Percentiles rank a stretch among this genome's conserved stretches.
phyloP scores from a whole-genome alignment of 1,284 basidiomycete species.

The Ceratorhiza oryzae-sativae region DNA sequence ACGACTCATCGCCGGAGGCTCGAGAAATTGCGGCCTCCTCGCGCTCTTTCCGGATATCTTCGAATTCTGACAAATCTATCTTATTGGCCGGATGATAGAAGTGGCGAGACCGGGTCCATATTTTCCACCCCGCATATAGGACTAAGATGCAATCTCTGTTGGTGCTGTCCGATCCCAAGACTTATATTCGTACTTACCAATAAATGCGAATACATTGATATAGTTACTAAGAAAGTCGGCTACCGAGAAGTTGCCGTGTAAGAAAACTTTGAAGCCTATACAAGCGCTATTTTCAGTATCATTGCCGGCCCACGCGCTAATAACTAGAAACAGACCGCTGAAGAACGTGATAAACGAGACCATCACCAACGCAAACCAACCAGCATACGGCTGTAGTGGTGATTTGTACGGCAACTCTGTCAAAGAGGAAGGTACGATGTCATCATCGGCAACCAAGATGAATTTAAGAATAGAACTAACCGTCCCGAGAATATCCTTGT shows the following conservation, averaged over 20 bases:
- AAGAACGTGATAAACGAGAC: slow-evolving; percentile 41
- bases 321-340: slow-evolving; percentile 36
- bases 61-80: slow-evolving; percentile 34
- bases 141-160: background rate
- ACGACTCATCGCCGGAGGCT: background rate
- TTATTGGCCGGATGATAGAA: slow-evolving; percentile 24
- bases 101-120: slow-evolving; percentile 13
- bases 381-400: slow-evolving; percentile 51
- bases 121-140: slow-evolving; percentile 30
- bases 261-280: slow-evolving; percentile 43
- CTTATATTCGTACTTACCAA: slow-evolving; percentile 37
- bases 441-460: background rate
- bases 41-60: slow-evolving; percentile 19
- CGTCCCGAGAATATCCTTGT: slow-evolving; percentile 43
- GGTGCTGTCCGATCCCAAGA: background rate
- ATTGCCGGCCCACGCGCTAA: background rate
- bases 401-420: slow-evolving; percentile 50
- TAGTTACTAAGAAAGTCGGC: slow-evolving; percentile 43
- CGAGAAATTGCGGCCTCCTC: slow-evolving; percentile 15
- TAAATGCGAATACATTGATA: slow-evolving; percentile 42
- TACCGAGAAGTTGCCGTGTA: slow-evolving; percentile 40
- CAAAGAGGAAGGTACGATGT: slow-evolving; percentile 6
- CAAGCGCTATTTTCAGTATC: background rate
- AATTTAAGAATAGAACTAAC: slow-evolving; percentile 29
- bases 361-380: slow-evolving; percentile 44